Percentiles rank a stretch among this genome's conserved stretches.
phyloP scores from a whole-genome alignment of 148 eudicot genomes.

The Suaeda aralocaspica region DNA sequence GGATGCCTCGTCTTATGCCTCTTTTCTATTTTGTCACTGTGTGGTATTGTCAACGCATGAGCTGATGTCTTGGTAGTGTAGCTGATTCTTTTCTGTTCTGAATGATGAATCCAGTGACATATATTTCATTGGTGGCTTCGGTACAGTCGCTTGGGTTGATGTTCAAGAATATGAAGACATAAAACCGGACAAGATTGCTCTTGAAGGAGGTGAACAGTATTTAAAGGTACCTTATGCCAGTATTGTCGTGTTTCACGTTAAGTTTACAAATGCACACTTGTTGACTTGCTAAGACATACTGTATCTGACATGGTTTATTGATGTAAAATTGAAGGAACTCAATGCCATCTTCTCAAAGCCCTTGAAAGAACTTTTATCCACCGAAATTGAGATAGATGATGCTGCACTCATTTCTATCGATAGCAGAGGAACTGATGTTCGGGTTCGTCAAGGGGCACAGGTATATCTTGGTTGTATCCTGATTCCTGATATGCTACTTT shows the following conservation, averaged over 20 bases:
- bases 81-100: constrained; percentile 17
- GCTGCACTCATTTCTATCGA: constrained; percentile 95
- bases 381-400: constrained; percentile 84
- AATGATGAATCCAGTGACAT: constrained; percentile 56
- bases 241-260: neutral
- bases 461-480: constrained; percentile 28
- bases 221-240: constrained; percentile 52
- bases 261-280: too few species aligned
- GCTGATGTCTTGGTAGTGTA: neutral
- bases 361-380: constrained; percentile 67
- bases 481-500: neutral
- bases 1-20: neutral
- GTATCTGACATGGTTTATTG: constrained; percentile 1
- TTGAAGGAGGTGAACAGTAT: constrained; percentile 94
- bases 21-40: neutral
- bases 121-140: constrained; percentile 99
- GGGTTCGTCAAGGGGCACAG: constrained; percentile 98
- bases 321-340: constrained; percentile 52
- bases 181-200: constrained; percentile 84
- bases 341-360: constrained; percentile 91
- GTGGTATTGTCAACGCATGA: neutral
- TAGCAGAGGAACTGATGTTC: constrained; percentile 87
- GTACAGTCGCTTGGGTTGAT: constrained; percentile 98
- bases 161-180: constrained; percentile 79
- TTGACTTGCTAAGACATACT: neutral